phyloP scores from a whole-genome alignment of 495 filamentous ascomycete species.

The Penicillium herquei region DNA sequence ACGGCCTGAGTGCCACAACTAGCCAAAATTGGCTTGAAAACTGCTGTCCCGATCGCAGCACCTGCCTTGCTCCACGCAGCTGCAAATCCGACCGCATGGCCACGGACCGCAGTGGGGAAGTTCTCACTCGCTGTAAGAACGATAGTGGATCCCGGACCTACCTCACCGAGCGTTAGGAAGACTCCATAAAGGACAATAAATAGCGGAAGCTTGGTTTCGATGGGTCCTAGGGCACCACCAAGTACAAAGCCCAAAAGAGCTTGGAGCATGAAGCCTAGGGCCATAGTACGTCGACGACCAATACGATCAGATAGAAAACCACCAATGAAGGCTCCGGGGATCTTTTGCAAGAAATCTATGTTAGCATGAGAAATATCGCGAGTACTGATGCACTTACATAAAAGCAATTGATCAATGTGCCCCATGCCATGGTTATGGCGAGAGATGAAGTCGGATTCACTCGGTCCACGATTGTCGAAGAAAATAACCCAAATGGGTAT shows the following conservation, averaged over 20 bases:
- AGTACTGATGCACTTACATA: constrained; percentile 33
- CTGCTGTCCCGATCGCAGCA: constrained; percentile 75
- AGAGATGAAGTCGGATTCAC: constrained; percentile 34
- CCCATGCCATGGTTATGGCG: constrained; percentile 70
- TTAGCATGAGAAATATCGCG: too few relatives aligned
- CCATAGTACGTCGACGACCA: constrained; percentile 66
- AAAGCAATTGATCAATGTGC: constrained; percentile 74
- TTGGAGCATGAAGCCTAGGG: constrained; percentile 58
- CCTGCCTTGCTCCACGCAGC: constrained; percentile 78
- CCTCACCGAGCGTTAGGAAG: constrained; percentile 72
- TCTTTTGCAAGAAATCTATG: constrained; percentile 7
- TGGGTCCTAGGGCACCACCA: constrained; percentile 56
- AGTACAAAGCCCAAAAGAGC: constrained; percentile 71
- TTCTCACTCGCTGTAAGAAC: constrained; percentile 57
- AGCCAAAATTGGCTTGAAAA: constrained; percentile 49
- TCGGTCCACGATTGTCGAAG: constrained; percentile 41
- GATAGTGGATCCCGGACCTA: constrained; percentile 81
- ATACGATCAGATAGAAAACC: constrained; percentile 64
- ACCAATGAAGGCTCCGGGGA: constrained; percentile 72
- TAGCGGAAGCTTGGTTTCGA: constrained; percentile 58
- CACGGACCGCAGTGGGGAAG: constrained; percentile 73
- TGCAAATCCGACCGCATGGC: constrained; percentile 78
- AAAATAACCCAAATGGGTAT: constrained; percentile 38
- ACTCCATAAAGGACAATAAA: constrained; percentile 70
- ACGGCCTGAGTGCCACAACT: constrained; percentile 30